Evolutionary conservation across 768 basidiomycete species (phyloP).

Genomic region (Daedalea quercina): DNA sequence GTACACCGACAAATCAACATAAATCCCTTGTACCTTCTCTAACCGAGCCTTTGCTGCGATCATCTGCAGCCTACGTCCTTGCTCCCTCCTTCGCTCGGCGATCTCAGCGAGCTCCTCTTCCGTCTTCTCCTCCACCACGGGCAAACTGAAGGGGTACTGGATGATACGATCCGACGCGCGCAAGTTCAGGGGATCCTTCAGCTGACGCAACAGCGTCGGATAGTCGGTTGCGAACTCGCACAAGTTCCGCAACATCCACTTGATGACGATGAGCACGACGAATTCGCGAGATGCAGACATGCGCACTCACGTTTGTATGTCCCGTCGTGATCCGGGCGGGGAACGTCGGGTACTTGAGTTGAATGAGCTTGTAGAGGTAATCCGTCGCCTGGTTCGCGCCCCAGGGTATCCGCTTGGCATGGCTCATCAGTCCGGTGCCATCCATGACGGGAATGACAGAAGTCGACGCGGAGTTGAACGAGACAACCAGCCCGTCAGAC

Average conservation of each 20-base stretch:
- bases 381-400: constrained; percentile 88
- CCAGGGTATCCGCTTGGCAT: constrained; percentile 92
- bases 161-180: constrained; percentile 63
- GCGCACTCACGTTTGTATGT: constrained; percentile 64
- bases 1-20: background rate
- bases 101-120: constrained; percentile 82
- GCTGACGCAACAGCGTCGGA: constrained; percentile 48
- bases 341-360: constrained; percentile 93
- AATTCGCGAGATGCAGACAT: background rate
- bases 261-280: background rate
- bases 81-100: constrained; percentile 77
- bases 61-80: constrained; percentile 85
- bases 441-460: constrained; percentile 82
- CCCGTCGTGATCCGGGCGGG: constrained; percentile 71
- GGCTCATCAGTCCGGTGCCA: constrained; percentile 78
- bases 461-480: constrained; percentile 88
- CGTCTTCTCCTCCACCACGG: constrained; percentile 73
- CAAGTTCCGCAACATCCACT: constrained; percentile 92
- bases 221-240: constrained; percentile 84
- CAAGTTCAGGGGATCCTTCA: constrained; percentile 63
- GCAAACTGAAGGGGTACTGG: constrained; percentile 77
- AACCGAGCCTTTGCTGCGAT: constrained; percentile 77
- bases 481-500: constrained; percentile 79
- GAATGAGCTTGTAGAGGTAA: constrained; percentile 86
- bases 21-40: constrained; percentile 60